Evolutionary conservation across 1,284 basidiomycete genomes (phyloP), one percentile per base, ranked within the genome.

Genomic region (Xerocomus minutiporus): DNA sequence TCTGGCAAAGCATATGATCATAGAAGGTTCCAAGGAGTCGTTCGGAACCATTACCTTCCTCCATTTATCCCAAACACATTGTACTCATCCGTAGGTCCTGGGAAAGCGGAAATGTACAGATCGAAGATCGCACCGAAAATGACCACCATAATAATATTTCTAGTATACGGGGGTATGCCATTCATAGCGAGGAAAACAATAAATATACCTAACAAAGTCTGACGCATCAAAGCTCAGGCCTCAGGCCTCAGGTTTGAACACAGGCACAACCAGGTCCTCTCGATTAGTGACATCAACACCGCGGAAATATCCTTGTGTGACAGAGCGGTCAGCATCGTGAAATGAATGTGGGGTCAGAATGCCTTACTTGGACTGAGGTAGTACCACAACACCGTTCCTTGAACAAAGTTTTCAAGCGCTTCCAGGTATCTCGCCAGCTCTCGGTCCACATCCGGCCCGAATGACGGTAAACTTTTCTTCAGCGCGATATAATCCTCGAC

Each of bases 371-470:
- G 71, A 54, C 72, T 73, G 8, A 70, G 62, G 45, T 76, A 78
- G 51, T 75, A 76, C 77, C 78, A 79, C 36, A 76, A 58, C 7
- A 78, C 69, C 5, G 74, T 76, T 15, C 77, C 77, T 54, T 78
- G 77, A 2, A 73, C 72, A 59, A 75, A 78, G 53, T 76, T 68
- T 58, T 79, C 78, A 11, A 78, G 60, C 2, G 72, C 74, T 35
- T 60, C 59, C 51, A 73, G 56, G 61, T 78, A 78, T 11, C 59
- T 61, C 6, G 60, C 67, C 35, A 78, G 61, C 42, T 73, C 72
- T 6, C 56, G 57, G 51, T 78, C 77, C 35, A 75, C 67, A 1
- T 73, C 65, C 8, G 64, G 50, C 1, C 76, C 76, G 51, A 77
- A 77, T 2, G 73, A 74, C 1, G 76, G 76, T 7, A 77, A 53